Conservation (phyloP, 805 yeast genomes). For the Priceomyces fermenticarens region DNA sequence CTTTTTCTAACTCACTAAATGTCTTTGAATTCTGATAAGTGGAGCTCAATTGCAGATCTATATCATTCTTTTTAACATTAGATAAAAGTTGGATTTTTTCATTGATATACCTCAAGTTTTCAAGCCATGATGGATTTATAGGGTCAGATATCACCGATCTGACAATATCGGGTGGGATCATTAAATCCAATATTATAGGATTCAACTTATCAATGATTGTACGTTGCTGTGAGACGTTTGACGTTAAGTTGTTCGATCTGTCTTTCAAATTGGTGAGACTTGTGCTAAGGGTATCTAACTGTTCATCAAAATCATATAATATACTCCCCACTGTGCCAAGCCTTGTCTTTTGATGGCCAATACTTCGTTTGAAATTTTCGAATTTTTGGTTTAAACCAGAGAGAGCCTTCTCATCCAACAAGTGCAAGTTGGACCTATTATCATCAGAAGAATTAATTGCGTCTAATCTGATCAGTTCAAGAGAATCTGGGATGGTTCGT, state of each 20-base stretch:
- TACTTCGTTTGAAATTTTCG: conserved; percentile 19
- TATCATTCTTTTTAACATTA: conserved; percentile 7
- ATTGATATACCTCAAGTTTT: conserved; percentile 53
- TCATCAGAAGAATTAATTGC: conserved; percentile 5
- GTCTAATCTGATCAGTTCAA: conserved; percentile 14
- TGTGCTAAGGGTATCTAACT: conserved; percentile 34
- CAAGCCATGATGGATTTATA: conserved; percentile 62
- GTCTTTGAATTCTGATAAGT: conserved; percentile 23
- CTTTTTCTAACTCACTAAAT: conserved; percentile 26
- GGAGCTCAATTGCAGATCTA: conserved; percentile 1
- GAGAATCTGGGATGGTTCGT: conserved; percentile 3
- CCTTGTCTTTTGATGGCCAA: conserved; percentile 28
- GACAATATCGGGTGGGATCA: conserved; percentile 72
- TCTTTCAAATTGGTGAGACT: conserved; percentile 31
- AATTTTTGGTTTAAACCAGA: conserved; percentile 13
- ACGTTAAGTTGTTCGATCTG: conserved; percentile 29
- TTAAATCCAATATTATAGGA: conserved; percentile 72
- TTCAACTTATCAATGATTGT: conserved; percentile 46
- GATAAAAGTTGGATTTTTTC: conserved; percentile 59
- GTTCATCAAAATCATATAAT: conserved; percentile 54
- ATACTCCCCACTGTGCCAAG: conserved; percentile 52
- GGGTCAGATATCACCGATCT: conserved; percentile 55
- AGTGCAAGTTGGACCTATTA: not conserved
- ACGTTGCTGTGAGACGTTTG: conserved; percentile 25
- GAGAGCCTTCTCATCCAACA: conserved; percentile 7